These are phyloP conservation scores for Magnusiomyces fungicola DNA, from an alignment of 1,139 yeast species.

Conservation along the genomic window DNA sequence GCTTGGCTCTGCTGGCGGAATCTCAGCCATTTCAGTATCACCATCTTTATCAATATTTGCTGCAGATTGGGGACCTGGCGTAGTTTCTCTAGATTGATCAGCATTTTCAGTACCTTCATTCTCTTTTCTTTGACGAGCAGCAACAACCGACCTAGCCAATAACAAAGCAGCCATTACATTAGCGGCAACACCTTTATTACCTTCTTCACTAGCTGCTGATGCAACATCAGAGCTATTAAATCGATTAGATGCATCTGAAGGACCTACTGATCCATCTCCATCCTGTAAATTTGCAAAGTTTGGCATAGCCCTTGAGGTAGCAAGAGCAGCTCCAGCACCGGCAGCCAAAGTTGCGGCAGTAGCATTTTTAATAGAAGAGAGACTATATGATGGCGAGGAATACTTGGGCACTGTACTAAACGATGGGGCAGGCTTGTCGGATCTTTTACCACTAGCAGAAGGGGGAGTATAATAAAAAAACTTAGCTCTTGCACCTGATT, in stretches of 20 bases:
- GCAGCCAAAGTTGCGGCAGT: neutral
- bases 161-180: conserved; percentile 9
- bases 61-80: no score
- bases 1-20: neutral
- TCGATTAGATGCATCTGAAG: no score
- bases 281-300: no score
- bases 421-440: conserved; percentile 12
- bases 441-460: conserved; percentile 2
- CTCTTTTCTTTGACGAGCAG: neutral
- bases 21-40: conserved; percentile 8
- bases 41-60: conserved; percentile 21
- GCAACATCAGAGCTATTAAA: neutral
- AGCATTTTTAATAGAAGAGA: neutral
- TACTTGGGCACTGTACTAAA: conserved; percentile 9
- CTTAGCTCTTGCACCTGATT: conserved; percentile 8
- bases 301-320: no score
- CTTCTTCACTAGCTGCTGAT: neutral
- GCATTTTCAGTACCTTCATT: conserved; percentile 15
- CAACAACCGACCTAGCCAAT: conserved; percentile 4
- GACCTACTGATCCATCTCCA: no score
- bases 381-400: conserved; percentile 5
- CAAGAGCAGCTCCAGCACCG: neutral
- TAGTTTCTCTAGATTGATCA: conserved; percentile 12
- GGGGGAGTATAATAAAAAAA: conserved; percentile 16
- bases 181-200: conserved; percentile 8